Conservation (phyloP, 1,284 basidiomycete genomes). For the Ganoderma boninense region DNA sequence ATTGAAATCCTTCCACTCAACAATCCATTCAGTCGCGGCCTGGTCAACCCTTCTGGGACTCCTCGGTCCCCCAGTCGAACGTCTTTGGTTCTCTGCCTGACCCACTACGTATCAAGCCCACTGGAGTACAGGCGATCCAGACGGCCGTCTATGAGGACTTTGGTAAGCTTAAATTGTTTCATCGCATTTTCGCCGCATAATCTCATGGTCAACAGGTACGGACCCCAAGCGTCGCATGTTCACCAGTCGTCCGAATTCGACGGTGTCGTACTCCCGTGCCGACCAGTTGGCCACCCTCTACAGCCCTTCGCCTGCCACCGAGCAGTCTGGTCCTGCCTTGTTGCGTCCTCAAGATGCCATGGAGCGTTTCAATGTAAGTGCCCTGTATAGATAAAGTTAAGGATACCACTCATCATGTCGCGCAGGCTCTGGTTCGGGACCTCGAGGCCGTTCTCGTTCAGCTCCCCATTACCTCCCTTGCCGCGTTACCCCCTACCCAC, state of each 20-base stretch:
- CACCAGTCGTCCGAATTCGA: slow-evolving; percentile 72
- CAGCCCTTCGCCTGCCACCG: slow-evolving; percentile 59
- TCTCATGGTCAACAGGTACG: slow-evolving; percentile 45
- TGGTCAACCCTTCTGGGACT: slow-evolving; percentile 89
- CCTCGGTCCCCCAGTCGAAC: slow-evolving; percentile 73
- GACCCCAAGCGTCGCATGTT: slow-evolving; percentile 60
- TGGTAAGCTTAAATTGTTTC: slow-evolving; percentile 55
- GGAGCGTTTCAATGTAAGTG: slow-evolving; percentile 75
- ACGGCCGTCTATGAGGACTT: slow-evolving; percentile 97
- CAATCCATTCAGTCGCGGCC: slow-evolving; percentile 59
- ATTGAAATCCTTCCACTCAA: not conserved
- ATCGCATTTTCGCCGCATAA: not conserved
- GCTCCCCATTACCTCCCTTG: slow-evolving; percentile 70
- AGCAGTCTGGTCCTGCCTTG: slow-evolving; percentile 49
- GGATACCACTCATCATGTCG: slow-evolving; percentile 5
- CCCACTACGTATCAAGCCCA: slow-evolving; percentile 85
- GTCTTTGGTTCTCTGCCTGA: slow-evolving; percentile 89
- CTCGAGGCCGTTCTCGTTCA: slow-evolving; percentile 83
- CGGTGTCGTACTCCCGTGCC: slow-evolving; percentile 59
- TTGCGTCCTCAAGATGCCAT: slow-evolving; percentile 75
- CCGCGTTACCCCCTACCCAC: slow-evolving; percentile 80
- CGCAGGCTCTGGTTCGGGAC: slow-evolving; percentile 68
- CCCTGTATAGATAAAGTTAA: slow-evolving; percentile 1
- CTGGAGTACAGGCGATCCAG: slow-evolving; percentile 86
- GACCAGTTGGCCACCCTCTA: slow-evolving; percentile 56